Percentiles rank a stretch among this genome's conserved stretches.
Conservation (phyloP, 306 rosid genomes). For the Geum urbanum region DNA sequence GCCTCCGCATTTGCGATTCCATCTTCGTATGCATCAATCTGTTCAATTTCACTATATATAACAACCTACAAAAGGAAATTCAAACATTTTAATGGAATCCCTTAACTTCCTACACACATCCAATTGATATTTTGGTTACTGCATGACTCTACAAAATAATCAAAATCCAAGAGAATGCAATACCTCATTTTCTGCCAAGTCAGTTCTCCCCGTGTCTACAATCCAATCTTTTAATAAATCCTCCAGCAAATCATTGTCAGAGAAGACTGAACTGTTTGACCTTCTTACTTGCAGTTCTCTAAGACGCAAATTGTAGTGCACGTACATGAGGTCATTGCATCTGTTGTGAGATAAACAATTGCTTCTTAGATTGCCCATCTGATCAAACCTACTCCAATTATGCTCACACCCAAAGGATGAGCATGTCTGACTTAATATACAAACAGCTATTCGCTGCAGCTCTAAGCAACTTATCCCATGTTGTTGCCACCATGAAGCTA, state of each 20-base stretch:
- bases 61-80: slow-evolving; percentile 42
- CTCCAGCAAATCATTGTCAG: slow-evolving; percentile 46
- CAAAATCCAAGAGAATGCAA: neutral
- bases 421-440: slow-evolving; percentile 91
- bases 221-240: slow-evolving; percentile 73
- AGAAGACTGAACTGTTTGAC: slow-evolving; percentile 45
- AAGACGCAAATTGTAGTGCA: slow-evolving; percentile 83
- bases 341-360: slow-evolving; percentile 69
- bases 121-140: neutral
- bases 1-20: slow-evolving; percentile 33
- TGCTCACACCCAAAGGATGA: slow-evolving; percentile 74
- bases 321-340: slow-evolving; percentile 61
- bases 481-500: slow-evolving; percentile 99
- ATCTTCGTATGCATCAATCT: slow-evolving; percentile 51
- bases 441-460: slow-evolving; percentile 84
- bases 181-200: slow-evolving; percentile 64
- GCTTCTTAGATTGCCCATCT: slow-evolving; percentile 48
- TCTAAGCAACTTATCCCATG: slow-evolving; percentile 96
- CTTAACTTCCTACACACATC: neutral
- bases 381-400: slow-evolving; percentile 71
- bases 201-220: slow-evolving; percentile 46
- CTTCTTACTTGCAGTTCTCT: slow-evolving; percentile 77
- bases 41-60: slow-evolving; percentile 50
- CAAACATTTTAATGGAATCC: neutral
- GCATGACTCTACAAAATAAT: neutral